Percentiles rank a stretch among this genome's conserved stretches.
phyloP scores from a whole-genome alignment of 352 stramenopile species.

The Elongisporangium undulatum region DNA sequence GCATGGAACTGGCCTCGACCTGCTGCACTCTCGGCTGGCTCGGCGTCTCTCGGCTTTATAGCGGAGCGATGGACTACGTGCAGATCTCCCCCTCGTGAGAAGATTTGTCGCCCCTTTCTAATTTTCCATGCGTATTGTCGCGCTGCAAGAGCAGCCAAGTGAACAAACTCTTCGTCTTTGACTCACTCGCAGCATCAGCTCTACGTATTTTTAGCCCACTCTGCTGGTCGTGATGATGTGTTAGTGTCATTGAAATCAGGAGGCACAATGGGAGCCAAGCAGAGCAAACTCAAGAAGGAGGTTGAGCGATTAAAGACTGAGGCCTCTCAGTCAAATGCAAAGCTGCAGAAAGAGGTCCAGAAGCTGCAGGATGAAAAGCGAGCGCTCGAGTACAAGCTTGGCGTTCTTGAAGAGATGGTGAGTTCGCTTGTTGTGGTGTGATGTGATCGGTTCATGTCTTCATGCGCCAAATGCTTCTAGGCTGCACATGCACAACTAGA shows the following conservation, averaged over 20 bases:
- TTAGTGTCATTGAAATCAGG: not conserved
- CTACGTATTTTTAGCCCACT: constrained; percentile 24
- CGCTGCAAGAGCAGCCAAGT: not conserved
- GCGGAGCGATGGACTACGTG: constrained; percentile 34
- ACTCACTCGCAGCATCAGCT: not conserved
- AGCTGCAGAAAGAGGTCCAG: constrained; percentile 38
- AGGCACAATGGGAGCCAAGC: constrained; percentile 39
- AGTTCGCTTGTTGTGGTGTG: not conserved
- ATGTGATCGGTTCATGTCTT: too few relatives aligned
- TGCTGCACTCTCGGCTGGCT: constrained; percentile 64
- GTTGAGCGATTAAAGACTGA: constrained; percentile 41
- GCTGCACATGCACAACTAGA: constrained; percentile 47
- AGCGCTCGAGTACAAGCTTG: constrained; percentile 50
- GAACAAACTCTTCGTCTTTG: not conserved
- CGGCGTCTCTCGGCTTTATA: constrained; percentile 53
- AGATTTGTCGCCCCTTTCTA: constrained; percentile 9
- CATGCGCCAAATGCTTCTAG: constrained; percentile 21
- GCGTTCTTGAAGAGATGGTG: constrained; percentile 50
- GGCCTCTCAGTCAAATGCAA: constrained; percentile 15
- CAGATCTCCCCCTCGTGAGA: constrained; percentile 5
- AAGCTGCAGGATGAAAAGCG: constrained; percentile 42
- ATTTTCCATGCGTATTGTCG: constrained; percentile 10
- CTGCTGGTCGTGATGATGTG: not conserved
- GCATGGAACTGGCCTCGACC: constrained; percentile 60
- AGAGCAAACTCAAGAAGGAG: constrained; percentile 60